Evolutionary conservation across 768 basidiomycete genomes (phyloP), one percentile per base, ranked within the genome.

Genomic region (Cystobasidium tubakii): DNA sequence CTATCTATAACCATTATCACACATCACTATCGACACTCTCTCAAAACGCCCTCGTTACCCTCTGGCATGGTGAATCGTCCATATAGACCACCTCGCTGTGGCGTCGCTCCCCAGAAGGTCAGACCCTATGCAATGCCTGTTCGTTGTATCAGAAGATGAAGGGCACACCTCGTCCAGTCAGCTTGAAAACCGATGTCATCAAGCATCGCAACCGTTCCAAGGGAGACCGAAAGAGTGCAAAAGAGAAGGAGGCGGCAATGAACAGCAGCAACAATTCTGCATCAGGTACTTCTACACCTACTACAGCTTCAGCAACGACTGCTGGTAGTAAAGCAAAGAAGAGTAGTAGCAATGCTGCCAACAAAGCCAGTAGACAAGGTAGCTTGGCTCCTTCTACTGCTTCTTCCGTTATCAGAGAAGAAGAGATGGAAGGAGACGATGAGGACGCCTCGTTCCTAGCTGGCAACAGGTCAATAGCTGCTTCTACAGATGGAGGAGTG

Each of bases 111-210:
- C 76, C 77, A 60, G 72, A 67, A 54, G 77, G 77, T 12, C 75
- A 77, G 50, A 76, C 78, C 44, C 76, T 79, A n/a, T 79, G 79
- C 77, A 79, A 79, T 36, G 79, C 79, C 17, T 79, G 79, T 65
- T 77, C 76, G 12, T 74, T 79, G n/a, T 78, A 78, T 72, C 75
- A 76, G 65, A 79, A 79, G 69, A 78, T 78, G 77, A 79, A 79
- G 33, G 79, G 76, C 10, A 71, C 73, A 10, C 76, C 79, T 1
- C 77, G 79, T 23, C 79, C 79, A 1, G 77, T 79, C 70, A 77
- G 76, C 19, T 76, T 79, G 74, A 79, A 79, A 63, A 78, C 79
- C 50, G 79, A 79, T 66, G 77, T 78, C 2, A 79, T 79, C 76
- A 79, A 79, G 76, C 76, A 75, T 50, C 39, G 79, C 27, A 79